Evolutionary conservation across 2,329 filamentous ascomycete species (phyloP), one percentile per base, ranked within the genome.

Genomic region (Botrytis porri): DNA sequence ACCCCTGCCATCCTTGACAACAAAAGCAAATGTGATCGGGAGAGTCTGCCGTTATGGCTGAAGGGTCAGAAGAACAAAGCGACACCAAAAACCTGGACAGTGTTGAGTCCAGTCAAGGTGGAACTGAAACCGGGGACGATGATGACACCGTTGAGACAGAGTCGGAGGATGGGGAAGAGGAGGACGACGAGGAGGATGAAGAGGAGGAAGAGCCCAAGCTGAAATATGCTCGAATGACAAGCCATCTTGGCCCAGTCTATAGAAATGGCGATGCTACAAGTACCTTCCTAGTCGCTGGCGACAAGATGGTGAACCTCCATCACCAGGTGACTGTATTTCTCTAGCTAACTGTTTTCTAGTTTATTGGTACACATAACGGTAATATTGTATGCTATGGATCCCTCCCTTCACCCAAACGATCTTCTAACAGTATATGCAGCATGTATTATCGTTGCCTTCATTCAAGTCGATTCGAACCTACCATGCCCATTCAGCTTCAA

Each of bases 181-280:
- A 96, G 4, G 48, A 54, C 12, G 86, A 85, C 0, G 84, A 71
- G 43, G 69, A 0, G 90, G 93, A 97, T 0, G 93, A 95, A 0
- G 94, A 96, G 4, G 95, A 98, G 9, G 95, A 98, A 29, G 95
- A 98, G 83, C 97, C 96, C 41, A 92, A 91, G 80, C 88, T 99
- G 78, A 99, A 99, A 83, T 98, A 98, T 82, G 92, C 92, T 69
- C 92, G 94, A 66, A 84, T 98, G 77, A 98, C 96, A 12, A 91
- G 90, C 74, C 91, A 92, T 79, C 84, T 99, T 75, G 89, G 88
- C 39, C 85, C 92, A 61, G 88, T 98, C 48, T 99, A 99, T 84
- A 91, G 94, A 73, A 97, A 97, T 84, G 95, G 94, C 78, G 96
- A 99, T 87, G 93, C 94, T 77, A 98, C 95, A 39, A 98, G 95